phyloP scores from a whole-genome alignment of 2,329 filamentous ascomycete genomes.

The Zelopaecilomyces penicillatus region DNA sequence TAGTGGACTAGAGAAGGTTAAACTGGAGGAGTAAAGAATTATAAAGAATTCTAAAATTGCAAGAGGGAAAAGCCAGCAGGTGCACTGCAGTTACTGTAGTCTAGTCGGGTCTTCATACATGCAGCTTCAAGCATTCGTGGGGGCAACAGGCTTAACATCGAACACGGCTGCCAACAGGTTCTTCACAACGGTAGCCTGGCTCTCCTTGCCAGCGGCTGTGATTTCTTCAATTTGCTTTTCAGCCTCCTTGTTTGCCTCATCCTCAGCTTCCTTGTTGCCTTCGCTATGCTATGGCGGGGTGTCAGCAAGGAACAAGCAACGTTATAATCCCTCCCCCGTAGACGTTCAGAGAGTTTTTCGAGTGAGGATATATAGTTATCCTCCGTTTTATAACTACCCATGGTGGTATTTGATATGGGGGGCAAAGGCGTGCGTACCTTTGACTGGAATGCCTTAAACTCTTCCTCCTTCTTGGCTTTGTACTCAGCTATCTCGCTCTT shows the following conservation, averaged over 20 bases:
- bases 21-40: too few relatives aligned
- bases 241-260: conserved; percentile 69
- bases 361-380: not conserved
- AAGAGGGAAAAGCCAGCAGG: too few relatives aligned
- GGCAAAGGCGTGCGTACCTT: conserved; percentile 34
- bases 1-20: too few relatives aligned
- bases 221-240: conserved; percentile 78
- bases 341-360: not conserved
- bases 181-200: conserved; percentile 69
- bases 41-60: too few relatives aligned
- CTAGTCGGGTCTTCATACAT: not conserved
- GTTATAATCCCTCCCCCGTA: not conserved
- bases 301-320: not conserved
- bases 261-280: conserved; percentile 74
- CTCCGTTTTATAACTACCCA: not conserved
- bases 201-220: conserved; percentile 68
- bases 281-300: conserved; percentile 63
- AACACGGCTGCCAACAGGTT: conserved; percentile 80
- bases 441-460: conserved; percentile 91
- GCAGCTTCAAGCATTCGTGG: conserved; percentile 20
- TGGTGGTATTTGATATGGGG: not conserved
- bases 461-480: conserved; percentile 78
- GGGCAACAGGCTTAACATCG: conserved; percentile 64
- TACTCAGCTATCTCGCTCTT: conserved; percentile 98
- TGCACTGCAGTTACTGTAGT: too few relatives aligned